Conservation (phyloP, 2,329 filamentous ascomycete genomes). For the Fusarium hostae region DNA sequence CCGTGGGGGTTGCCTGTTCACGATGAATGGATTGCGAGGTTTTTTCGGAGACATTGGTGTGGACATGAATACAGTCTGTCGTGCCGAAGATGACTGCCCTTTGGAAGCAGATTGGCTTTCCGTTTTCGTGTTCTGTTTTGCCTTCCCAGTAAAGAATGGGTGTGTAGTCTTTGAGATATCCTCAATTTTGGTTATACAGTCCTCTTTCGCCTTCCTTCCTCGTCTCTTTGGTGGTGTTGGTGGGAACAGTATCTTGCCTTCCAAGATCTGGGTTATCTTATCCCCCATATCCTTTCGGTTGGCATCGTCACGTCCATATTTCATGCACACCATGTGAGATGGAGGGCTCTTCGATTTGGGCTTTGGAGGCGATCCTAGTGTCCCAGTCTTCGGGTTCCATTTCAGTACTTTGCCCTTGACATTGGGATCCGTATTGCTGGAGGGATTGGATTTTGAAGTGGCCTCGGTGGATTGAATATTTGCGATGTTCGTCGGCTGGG, state of each 20-base stretch:
- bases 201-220: constrained; percentile 40
- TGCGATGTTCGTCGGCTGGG: constrained; percentile 29
- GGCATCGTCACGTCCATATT: constrained; percentile 65
- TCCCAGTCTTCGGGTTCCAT: constrained; percentile 70
- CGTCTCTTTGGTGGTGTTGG: constrained; percentile 44
- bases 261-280: constrained; percentile 72
- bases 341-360: constrained; percentile 56
- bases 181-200: constrained; percentile 37
- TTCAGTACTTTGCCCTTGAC: constrained; percentile 62
- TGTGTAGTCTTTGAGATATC: constrained; percentile 50
- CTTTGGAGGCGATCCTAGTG: constrained; percentile 70
- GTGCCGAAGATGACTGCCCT: constrained; percentile 45
- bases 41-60: constrained; percentile 65
- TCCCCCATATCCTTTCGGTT: constrained; percentile 63
- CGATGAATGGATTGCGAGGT: constrained; percentile 44
- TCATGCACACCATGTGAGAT: constrained; percentile 63
- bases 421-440: constrained; percentile 16
- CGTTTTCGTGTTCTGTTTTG: constrained; percentile 43
- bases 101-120: constrained; percentile 30
- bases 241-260: constrained; percentile 44
- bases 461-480: constrained; percentile 1
- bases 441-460: constrained; percentile 1
- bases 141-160: constrained; percentile 56
- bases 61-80: constrained; percentile 60
- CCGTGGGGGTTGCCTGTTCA: constrained; percentile 50